phyloP scores from a whole-genome alignment of 768 basidiomycete genomes.

The Leccinum incarnatum region DNA sequence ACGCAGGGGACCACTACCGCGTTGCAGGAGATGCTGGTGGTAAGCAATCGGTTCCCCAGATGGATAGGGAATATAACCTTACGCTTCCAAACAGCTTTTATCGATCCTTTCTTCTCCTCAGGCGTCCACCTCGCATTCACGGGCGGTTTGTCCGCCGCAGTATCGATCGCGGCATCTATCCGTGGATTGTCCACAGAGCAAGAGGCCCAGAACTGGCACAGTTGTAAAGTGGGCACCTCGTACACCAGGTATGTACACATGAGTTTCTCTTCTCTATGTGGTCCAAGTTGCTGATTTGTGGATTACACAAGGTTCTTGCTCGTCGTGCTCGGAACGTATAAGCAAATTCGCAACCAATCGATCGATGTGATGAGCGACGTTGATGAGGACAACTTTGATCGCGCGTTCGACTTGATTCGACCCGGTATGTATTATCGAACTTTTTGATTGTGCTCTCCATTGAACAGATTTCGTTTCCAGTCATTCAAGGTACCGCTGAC shows the following conservation, averaged over 20 bases:
- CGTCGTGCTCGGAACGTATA: constrained; percentile 1
- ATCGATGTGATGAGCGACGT: constrained; percentile 1
- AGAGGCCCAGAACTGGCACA: constrained; percentile 12
- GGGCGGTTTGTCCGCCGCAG: constrained; percentile 8
- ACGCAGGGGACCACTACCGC: constrained; percentile 47
- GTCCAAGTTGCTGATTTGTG: background rate
- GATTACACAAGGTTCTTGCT: constrained; percentile 4
- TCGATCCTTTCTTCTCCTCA: constrained; percentile 7
- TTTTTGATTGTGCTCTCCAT: background rate
- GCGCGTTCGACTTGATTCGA: constrained; percentile 9
- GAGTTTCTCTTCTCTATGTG: background rate
- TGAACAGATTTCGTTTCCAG: background rate
- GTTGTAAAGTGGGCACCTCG: constrained; percentile 8
- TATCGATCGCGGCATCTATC: constrained; percentile 10
- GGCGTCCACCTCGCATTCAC: constrained; percentile 13
- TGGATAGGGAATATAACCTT: background rate
- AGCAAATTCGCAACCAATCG: background rate
- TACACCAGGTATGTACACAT: constrained; percentile 6
- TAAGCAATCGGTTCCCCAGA: background rate
- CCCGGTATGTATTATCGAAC: constrained; percentile 1
- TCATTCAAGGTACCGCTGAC: constrained; percentile 9
- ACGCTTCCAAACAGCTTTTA: constrained; percentile 3
- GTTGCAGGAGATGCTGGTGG: constrained; percentile 53
- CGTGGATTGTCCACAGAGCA: constrained; percentile 5
- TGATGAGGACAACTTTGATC: constrained; percentile 13